Percentiles rank a stretch among this genome's conserved stretches.
These are phyloP conservation scores for Piper betle DNA, from an alignment of 164 flowering plant species.

Conservation along the genomic window DNA sequence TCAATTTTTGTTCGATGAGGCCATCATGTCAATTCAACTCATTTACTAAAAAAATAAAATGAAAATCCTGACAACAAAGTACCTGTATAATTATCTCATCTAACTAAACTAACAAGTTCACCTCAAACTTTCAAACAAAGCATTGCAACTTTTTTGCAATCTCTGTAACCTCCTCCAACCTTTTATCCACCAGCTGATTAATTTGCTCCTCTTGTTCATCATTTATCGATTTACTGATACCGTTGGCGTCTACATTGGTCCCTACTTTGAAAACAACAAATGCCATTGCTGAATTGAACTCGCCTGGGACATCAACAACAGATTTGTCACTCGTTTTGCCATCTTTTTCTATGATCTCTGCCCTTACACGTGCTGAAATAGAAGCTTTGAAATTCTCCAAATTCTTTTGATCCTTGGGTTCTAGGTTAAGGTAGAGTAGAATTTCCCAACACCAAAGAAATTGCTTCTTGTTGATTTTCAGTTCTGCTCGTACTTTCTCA, in stretches of 20 bases:
- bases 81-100: no score
- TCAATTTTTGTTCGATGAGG: no score
- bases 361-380: conserved; percentile 40
- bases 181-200: conserved; percentile 55
- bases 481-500: conserved; percentile 45
- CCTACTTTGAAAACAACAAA: conserved; percentile 64
- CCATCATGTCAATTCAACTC: no score
- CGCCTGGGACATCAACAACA: conserved; percentile 56
- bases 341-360: conserved; percentile 65
- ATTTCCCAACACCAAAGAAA: conserved; percentile 89
- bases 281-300: conserved; percentile 48
- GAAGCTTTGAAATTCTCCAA: conserved; percentile 45
- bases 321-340: conserved; percentile 44
- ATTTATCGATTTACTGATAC: conserved; percentile 33
- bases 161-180: conserved; percentile 44
- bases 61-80: no score
- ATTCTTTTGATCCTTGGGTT: conserved; percentile 32
- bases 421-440: conserved; percentile 59
- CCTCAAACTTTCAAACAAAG: conserved; percentile 1
- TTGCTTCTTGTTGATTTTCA: conserved; percentile 85
- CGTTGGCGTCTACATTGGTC: conserved; percentile 15
- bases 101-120: no score
- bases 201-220: conserved; percentile 59
- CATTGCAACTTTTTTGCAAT: conserved; percentile 48
- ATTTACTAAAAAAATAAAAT: no score